Percentiles rank a stretch among this genome's conserved stretches.
These are phyloP conservation scores for Corymbia calophylla DNA, from an alignment of 441 rosid species.

Conservation along the genomic window DNA sequence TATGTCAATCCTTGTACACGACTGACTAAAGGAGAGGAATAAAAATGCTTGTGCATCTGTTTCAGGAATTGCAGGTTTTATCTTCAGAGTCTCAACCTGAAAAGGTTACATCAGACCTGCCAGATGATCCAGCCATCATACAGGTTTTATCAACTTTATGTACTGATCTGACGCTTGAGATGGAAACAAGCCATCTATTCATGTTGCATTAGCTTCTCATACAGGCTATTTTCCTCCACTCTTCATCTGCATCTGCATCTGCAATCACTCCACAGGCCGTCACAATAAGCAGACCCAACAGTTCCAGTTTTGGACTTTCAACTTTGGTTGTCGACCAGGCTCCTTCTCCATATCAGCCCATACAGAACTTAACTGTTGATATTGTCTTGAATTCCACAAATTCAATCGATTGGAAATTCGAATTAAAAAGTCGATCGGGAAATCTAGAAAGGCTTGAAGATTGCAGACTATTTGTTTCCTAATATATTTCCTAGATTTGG, in stretches of 20 bases:
- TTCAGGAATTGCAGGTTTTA: conserved; percentile 21
- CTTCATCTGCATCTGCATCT: conserved; percentile 13
- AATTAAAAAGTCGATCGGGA: no score
- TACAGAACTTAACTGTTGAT: conserved; percentile 11
- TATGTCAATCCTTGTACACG: background rate
- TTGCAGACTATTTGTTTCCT: no score
- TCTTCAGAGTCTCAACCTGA: conserved; percentile 5
- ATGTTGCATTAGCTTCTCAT: background rate
- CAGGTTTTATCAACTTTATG: conserved; percentile 6
- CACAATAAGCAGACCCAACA: background rate
- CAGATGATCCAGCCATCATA: conserved; percentile 25
- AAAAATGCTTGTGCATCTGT: background rate
- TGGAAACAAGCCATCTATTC: background rate
- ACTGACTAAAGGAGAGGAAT: background rate
- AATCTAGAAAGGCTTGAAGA: no score
- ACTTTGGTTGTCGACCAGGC: background rate
- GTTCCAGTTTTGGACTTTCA: background rate
- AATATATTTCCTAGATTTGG: no score
- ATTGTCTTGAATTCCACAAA: no score
- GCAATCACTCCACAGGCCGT: conserved; percentile 5
- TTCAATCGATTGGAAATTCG: no score
- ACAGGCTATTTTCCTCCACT: conserved; percentile 24
- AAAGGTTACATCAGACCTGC: conserved; percentile 5
- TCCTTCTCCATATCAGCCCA: conserved; percentile 21
- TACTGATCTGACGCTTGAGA: background rate